Base-by-base conservation (phyloP, 495 filamentous ascomycete genomes). In the Talaromyces stipitatus region DNA sequence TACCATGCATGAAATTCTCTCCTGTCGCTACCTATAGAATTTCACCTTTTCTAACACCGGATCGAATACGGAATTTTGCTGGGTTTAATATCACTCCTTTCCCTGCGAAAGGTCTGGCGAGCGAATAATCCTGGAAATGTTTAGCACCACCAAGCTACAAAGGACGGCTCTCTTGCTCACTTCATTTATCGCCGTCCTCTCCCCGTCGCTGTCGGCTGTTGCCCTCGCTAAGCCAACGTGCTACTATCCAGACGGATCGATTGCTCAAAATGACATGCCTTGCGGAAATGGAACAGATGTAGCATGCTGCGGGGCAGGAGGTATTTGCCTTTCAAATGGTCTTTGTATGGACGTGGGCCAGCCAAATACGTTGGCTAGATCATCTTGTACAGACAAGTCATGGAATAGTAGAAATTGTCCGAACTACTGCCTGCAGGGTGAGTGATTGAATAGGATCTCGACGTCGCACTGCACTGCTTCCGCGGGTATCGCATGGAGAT, bases 281-380 rank as follows among this genome's bases (percentile, higher is more conserved):
- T 70, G 68, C 52, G 62, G 61, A 3, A 55, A 59, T n/a, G 72
- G 77, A 22, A 83, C 83, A 58, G 81, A 85, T 20, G 78, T 90
- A 56, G 78, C 89, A 29, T 91, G 87, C 72, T 85, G 87, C 32
- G 85, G 88, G 62, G 80, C 80, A 63, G 85, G 82, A 11, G 83
- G 86, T 65, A 77, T 95, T 51, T 95, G 89, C 67, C 66, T 92
- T 18, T 58, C 56, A 16, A 71, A 69, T 54, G 63, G 66, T 2
- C 53, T 66, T 50, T 71, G 66, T 51, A 61, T 65, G 54, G 56
- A 58, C n/a, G 58, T 63, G 12, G 41, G 61, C 3, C 62, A 61
- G 29, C 63, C 64, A 0, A 67, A 60, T 46, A 55, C 58, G 1
- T 32, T 71, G 20, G 61, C 61, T 2, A 59, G 63, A 4, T 60